phyloP scores from a whole-genome alignment of 352 stramenopile species.

The Globisporangium emineosum region DNA sequence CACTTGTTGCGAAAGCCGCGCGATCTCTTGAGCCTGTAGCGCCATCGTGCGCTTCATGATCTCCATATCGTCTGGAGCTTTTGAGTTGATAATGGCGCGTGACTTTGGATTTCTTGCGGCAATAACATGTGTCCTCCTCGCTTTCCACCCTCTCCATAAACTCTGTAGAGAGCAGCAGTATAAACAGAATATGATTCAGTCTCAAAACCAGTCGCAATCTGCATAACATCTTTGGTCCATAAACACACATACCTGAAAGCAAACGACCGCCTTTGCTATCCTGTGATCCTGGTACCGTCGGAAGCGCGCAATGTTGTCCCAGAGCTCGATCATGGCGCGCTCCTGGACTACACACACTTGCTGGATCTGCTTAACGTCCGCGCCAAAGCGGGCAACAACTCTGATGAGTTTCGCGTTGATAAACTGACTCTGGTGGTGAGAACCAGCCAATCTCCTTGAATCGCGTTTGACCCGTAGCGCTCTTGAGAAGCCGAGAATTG shows the following conservation, averaged over 20 bases:
- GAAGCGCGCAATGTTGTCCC: slow-evolving; percentile 17
- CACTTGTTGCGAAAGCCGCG: slow-evolving; percentile 24
- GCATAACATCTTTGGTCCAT: no score
- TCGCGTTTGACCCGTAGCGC: background rate
- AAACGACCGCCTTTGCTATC: slow-evolving; percentile 13
- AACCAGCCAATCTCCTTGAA: background rate
- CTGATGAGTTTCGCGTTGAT: slow-evolving; percentile 4
- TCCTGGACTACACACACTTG: slow-evolving; percentile 47
- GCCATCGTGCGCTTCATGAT: slow-evolving; percentile 21
- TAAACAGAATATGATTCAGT: background rate
- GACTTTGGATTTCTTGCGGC: background rate
- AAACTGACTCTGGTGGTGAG: slow-evolving; percentile 2
- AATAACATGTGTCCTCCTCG: background rate
- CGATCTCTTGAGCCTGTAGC: slow-evolving; percentile 28
- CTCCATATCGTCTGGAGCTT: slow-evolving; percentile 3
- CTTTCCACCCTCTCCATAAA: slow-evolving; percentile 17
- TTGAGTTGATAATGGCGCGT: background rate
- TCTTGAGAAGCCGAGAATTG: slow-evolving; percentile 4
- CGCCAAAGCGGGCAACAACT: slow-evolving; percentile 11
- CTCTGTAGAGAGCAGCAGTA: slow-evolving; percentile 4
- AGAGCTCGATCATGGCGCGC: slow-evolving; percentile 27
- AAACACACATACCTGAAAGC: slow-evolving; percentile 22
- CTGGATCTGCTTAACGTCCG: slow-evolving; percentile 43
- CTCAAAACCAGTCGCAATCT: no score
- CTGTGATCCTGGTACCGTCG: slow-evolving; percentile 17